A percentile compares a stretch with the other conserved stretches of the same genome.
These are phyloP conservation scores for Leptographium galeiforme DNA, from an alignment of 2,329 filamentous ascomycete species.

Conservation along the genomic window DNA sequence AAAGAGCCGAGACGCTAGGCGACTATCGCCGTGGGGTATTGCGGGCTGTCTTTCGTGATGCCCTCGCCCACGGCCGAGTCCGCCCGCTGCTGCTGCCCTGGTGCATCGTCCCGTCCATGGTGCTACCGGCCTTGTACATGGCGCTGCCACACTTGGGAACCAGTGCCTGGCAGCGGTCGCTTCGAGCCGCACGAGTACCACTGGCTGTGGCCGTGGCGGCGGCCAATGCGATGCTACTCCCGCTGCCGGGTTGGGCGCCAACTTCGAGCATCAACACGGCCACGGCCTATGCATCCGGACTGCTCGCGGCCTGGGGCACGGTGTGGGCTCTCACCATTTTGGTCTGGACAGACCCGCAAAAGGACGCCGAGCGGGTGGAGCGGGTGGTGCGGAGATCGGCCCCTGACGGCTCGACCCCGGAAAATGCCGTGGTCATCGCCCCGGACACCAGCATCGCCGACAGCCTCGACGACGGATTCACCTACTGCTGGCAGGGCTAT, in stretches of 20 bases:
- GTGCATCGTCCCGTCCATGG: slow-evolving; percentile 29
- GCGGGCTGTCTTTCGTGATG: slow-evolving; percentile 5
- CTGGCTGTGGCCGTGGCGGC: slow-evolving; percentile 29
- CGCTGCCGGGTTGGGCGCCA: slow-evolving; percentile 2
- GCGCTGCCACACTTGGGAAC: slow-evolving; percentile 33
- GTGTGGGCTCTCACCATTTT: slow-evolving; percentile 35
- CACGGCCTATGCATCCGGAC: slow-evolving; percentile 34
- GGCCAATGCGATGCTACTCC: slow-evolving; percentile 28
- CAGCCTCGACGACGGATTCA: slow-evolving; percentile 19
- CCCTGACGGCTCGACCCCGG: not conserved
- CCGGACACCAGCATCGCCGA: slow-evolving; percentile 15
- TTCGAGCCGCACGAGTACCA: slow-evolving; percentile 36
- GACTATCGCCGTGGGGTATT: slow-evolving; percentile 9
- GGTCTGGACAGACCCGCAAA: slow-evolving; percentile 41
- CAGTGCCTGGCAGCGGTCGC: slow-evolving; percentile 28
- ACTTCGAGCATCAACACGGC: slow-evolving; percentile 39
- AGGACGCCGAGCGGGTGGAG: slow-evolving; percentile 38
- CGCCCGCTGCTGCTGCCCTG: slow-evolving; percentile 40
- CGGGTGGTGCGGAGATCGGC: not conserved
- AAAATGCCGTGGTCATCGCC: not conserved
- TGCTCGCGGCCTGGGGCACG: slow-evolving; percentile 36
- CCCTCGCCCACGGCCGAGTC: slow-evolving; percentile 4
- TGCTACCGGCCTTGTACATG: slow-evolving; percentile 41
- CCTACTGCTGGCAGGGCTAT: slow-evolving; percentile 49
- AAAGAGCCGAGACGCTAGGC: slow-evolving; percentile 1